Conservation (phyloP, 225 moss, liverwort and hornwort genomes). For the Pleurozium schreberi region DNA sequence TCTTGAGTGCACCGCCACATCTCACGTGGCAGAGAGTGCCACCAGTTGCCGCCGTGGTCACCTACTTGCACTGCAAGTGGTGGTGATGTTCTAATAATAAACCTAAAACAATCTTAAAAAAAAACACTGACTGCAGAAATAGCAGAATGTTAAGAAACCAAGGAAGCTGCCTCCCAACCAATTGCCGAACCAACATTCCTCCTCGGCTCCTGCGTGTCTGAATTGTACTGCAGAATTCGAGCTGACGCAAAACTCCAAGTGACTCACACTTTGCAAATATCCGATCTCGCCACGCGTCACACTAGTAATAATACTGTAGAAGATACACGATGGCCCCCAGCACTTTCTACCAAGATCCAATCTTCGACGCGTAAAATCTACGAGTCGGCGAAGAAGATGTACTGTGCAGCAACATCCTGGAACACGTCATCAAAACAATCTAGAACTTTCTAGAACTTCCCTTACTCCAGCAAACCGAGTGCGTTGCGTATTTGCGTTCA, state of each 20-base stretch:
- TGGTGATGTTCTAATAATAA: no score
- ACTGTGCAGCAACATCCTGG: accelerated
- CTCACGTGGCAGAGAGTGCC: no score
- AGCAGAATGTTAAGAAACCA: no score
- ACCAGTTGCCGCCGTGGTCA: no score
- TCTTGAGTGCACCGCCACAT: no score
- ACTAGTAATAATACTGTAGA: background rate
- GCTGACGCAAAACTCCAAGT: background rate
- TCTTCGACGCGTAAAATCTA: background rate
- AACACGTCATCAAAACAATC: background rate
- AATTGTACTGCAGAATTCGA: no score
- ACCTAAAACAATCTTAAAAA: background rate
- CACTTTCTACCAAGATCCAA: background rate
- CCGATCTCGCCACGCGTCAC: background rate
- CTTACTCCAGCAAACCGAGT: background rate
- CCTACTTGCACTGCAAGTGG: no score
- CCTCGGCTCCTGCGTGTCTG: background rate
- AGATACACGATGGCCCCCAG: no score
- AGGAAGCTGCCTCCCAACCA: background rate
- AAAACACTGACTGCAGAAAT: background rate
- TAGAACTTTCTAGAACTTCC: background rate
- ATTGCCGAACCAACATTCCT: background rate
- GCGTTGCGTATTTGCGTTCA: background rate
- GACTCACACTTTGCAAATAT: background rate
- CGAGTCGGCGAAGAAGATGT: background rate